A percentile compares a stretch with the other conserved stretches of the same genome.
phyloP scores from a whole-genome alignment of 2,329 filamentous ascomycete species.

The Phoma herbarum region DNA sequence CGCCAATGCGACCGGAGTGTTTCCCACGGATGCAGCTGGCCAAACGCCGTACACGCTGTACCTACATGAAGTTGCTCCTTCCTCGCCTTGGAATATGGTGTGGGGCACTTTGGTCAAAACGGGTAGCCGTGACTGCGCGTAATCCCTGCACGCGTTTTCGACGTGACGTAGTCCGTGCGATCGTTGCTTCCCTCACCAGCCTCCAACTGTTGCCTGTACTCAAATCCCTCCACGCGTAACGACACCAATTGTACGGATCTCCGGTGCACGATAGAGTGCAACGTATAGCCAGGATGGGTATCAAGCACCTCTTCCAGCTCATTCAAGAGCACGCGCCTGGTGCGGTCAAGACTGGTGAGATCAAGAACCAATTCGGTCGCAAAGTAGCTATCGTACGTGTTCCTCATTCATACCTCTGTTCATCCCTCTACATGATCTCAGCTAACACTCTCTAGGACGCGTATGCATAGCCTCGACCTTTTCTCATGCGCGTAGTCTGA shows the following conservation, averaged over 20 bases:
- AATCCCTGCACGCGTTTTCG: slow-evolving; percentile 37
- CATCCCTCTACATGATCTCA: background rate
- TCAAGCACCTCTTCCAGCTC: slow-evolving; percentile 58
- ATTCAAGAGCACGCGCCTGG: slow-evolving; percentile 86
- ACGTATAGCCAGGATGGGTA: slow-evolving; percentile 45
- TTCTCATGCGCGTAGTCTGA: slow-evolving; percentile 20
- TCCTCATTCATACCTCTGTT: background rate
- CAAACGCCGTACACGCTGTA: background rate
- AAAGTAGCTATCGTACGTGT: slow-evolving; percentile 91
- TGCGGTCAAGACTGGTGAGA: slow-evolving; percentile 94
- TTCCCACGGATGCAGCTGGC: background rate
- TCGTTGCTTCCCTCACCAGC: slow-evolving; percentile 26
- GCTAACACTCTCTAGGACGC: slow-evolving; percentile 56
- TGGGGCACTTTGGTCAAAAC: background rate
- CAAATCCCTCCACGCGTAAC: background rate
- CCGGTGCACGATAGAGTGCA: background rate
- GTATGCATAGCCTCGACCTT: slow-evolving; percentile 41
- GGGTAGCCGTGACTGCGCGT: slow-evolving; percentile 44
- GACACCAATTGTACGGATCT: background rate
- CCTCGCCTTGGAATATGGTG: background rate
- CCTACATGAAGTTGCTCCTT: background rate
- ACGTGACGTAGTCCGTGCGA: slow-evolving; percentile 39
- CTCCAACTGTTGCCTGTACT: slow-evolving; percentile 13
- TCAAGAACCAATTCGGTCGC: slow-evolving; percentile 98
- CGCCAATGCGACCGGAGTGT: background rate